A percentile compares a stretch with the other conserved stretches of the same genome.
Evolutionary conservation across 2,329 filamentous ascomycete genomes (phyloP).

Genomic region (Talaromyces sp.): DNA sequence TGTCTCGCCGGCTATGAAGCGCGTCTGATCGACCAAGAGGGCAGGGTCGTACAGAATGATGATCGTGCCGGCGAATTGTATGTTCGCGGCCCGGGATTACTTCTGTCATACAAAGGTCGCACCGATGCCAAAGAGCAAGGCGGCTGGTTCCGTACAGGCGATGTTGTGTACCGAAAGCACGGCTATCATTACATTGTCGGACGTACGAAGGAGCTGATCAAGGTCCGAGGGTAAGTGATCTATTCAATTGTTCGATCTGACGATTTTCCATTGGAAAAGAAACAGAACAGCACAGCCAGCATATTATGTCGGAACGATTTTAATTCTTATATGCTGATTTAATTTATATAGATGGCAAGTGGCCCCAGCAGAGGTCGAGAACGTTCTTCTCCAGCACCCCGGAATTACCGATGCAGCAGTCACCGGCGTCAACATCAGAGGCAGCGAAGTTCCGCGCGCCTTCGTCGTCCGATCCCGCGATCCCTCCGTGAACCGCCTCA

Average conservation of each 20-base stretch:
- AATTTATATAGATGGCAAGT: slow-evolving; percentile 54
- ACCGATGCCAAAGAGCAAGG: slow-evolving; percentile 38
- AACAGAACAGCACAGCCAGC: not conserved
- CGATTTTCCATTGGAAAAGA: too few relatives aligned
- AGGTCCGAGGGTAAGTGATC: slow-evolving; percentile 47
- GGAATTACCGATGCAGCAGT: slow-evolving; percentile 51
- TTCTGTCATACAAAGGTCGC: slow-evolving; percentile 42
- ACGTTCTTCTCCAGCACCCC: slow-evolving; percentile 48
- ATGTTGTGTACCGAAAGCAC: slow-evolving; percentile 41
- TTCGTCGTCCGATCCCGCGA: slow-evolving; percentile 47
- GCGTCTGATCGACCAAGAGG: slow-evolving; percentile 40
- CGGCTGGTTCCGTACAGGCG: slow-evolving; percentile 50
- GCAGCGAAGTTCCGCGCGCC: slow-evolving; percentile 46
- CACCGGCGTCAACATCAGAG: slow-evolving; percentile 44
- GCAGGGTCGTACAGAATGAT: slow-evolving; percentile 31
- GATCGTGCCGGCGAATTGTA: slow-evolving; percentile 45
- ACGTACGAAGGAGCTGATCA: slow-evolving; percentile 50
- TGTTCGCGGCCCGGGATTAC: slow-evolving; percentile 41
- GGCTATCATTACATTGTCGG: slow-evolving; percentile 46
- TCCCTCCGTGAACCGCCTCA: slow-evolving; percentile 27
- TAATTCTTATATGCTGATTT: too few relatives aligned
- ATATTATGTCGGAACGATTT: too few relatives aligned
- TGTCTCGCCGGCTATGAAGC: slow-evolving; percentile 45
- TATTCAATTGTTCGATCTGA: too few relatives aligned
- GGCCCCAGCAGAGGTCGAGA: slow-evolving; percentile 53